phyloP scores from a whole-genome alignment of 192 early-diverging fungal genomes.

The Chytriomyces confervae region DNA sequence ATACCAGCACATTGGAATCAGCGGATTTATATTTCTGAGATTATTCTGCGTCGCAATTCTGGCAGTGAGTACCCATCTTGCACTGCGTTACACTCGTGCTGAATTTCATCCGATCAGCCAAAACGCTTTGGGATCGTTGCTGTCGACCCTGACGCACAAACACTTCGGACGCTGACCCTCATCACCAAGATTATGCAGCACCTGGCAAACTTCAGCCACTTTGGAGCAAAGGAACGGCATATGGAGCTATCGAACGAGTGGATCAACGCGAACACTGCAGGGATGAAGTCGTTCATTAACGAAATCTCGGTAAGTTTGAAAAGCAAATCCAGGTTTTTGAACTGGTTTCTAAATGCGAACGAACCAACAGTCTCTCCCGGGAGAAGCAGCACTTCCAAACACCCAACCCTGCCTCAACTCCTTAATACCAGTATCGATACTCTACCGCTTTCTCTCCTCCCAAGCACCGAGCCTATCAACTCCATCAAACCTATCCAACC shows the following conservation, averaged over 20 bases:
- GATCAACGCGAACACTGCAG: slow-evolving; percentile 45
- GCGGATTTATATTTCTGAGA: slow-evolving; percentile 63
- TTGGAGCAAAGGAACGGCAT: slow-evolving; percentile 63
- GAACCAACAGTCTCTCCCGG: slow-evolving; percentile 6
- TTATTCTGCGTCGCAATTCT: slow-evolving; percentile 67
- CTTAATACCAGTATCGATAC: not conserved
- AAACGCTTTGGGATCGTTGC: slow-evolving; percentile 54
- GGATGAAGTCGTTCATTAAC: slow-evolving; percentile 62
- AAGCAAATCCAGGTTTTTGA: not conserved
- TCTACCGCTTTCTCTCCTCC: slow-evolving; percentile 14
- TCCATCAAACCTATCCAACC: not conserved
- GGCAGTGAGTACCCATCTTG: slow-evolving; percentile 38
- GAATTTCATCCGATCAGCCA: slow-evolving; percentile 34
- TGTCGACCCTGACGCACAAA: slow-evolving; percentile 47
- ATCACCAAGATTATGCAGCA: slow-evolving; percentile 68
- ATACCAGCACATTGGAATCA: slow-evolving; percentile 54
- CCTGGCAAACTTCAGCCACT: slow-evolving; percentile 62
- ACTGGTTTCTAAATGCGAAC: no score
- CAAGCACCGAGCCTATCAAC: not conserved
- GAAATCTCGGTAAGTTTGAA: slow-evolving; percentile 47
- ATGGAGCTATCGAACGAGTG: slow-evolving; percentile 64
- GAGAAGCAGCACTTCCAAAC: slow-evolving; percentile 4
- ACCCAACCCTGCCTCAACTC: not conserved
- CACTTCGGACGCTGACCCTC: slow-evolving; percentile 56
- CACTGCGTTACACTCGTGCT: slow-evolving; percentile 11